These are phyloP conservation scores for Pseudogymnoascus sp. DNA, from an alignment of 2,329 filamentous ascomycete species.

Conservation along the genomic window DNA sequence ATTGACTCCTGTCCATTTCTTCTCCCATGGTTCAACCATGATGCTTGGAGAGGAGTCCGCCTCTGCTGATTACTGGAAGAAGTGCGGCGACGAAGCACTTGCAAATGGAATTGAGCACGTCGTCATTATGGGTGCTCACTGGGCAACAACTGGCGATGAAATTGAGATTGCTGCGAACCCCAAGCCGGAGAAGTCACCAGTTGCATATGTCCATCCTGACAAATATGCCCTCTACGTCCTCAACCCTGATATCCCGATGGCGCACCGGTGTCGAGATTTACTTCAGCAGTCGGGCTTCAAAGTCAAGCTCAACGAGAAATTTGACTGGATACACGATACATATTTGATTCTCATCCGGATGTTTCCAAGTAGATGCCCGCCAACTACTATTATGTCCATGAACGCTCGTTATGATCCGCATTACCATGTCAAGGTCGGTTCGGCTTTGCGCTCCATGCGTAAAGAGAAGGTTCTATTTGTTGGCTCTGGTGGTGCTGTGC, in stretches of 20 bases:
- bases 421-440: conserved; percentile 46
- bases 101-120: conserved; percentile 49
- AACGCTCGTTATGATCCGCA: conserved; percentile 46
- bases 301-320: conserved; percentile 40
- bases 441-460: conserved; percentile 45
- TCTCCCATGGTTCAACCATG: conserved; percentile 63
- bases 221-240: conserved; percentile 56
- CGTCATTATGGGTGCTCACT: conserved; percentile 60
- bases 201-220: conserved; percentile 54
- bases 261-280: conserved; percentile 39
- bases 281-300: conserved; percentile 46
- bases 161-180: conserved; percentile 54
- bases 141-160: conserved; percentile 45
- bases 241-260: conserved; percentile 45
- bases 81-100: conserved; percentile 51
- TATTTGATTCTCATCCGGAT: conserved; percentile 59
- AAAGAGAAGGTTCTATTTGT: conserved; percentile 48
- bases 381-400: conserved; percentile 49
- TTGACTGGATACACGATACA: conserved; percentile 64
- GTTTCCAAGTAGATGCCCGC: conserved; percentile 54
- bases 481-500: conserved; percentile 55
- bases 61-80: conserved; percentile 57
- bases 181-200: conserved; percentile 49
- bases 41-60: conserved; percentile 55
- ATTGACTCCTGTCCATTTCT: conserved; percentile 49